These are phyloP conservation scores for Fusarium ramigenum DNA, from an alignment of 2,329 filamentous ascomycete genomes.

Conservation along the genomic window DNA sequence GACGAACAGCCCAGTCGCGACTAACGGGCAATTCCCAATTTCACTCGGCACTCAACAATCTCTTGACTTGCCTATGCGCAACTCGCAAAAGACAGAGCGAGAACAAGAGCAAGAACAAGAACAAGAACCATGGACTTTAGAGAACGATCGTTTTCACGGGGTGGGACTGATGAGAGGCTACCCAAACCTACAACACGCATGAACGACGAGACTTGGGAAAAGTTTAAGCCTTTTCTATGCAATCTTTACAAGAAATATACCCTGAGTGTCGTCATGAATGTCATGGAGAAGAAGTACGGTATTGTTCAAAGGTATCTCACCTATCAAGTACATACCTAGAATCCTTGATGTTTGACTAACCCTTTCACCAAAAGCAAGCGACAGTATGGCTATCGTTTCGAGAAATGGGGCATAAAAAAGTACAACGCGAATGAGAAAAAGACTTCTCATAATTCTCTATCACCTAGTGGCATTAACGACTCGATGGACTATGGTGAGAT, in stretches of 20 bases:
- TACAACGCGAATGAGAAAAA: constrained; percentile 39
- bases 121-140: constrained; percentile 18
- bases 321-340: neutral
- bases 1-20: neutral
- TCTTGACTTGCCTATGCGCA: neutral
- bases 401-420: constrained; percentile 42
- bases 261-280: constrained; percentile 31
- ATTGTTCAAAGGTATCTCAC: constrained; percentile 35
- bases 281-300: constrained; percentile 27
- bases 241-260: constrained; percentile 34
- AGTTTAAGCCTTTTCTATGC: constrained; percentile 32
- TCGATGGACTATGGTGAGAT: neutral
- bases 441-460: neutral
- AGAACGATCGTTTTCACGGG: constrained; percentile 8
- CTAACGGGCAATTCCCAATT: neutral
- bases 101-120: neutral
- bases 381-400: constrained; percentile 45
- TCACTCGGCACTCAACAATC: neutral
- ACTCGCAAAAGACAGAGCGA: neutral
- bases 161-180: constrained; percentile 7
- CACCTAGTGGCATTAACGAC: constrained; percentile 6
- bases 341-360: neutral
- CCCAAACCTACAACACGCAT: constrained; percentile 36
- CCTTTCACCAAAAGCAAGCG: constrained; percentile 37
- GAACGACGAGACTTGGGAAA: constrained; percentile 36